These are phyloP conservation scores for Colletotrichum zoysiae DNA, from an alignment of 2,329 filamentous ascomycete species.

Conservation along the genomic window DNA sequence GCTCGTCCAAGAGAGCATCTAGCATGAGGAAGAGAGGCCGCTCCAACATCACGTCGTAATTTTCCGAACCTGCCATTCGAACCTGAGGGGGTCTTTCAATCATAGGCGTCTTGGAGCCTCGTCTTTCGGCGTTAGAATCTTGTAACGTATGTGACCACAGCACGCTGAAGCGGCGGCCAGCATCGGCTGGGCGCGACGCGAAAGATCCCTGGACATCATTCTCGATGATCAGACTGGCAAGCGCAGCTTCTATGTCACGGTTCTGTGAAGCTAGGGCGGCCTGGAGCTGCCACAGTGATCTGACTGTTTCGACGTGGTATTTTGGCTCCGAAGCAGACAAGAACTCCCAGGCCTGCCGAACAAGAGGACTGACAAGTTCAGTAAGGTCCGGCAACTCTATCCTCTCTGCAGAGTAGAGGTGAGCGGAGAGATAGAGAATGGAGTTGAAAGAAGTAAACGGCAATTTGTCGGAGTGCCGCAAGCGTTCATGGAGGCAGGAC, in stretches of 20 bases:
- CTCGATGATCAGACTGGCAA: constrained; percentile 76
- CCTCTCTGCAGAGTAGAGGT: constrained; percentile 66
- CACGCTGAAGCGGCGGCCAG: constrained; percentile 77
- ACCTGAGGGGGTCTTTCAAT: constrained; percentile 51
- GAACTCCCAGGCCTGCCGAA: constrained; percentile 81
- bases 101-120: constrained; percentile 55
- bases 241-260: constrained; percentile 83
- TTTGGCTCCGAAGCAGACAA: constrained; percentile 87
- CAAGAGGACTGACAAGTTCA: constrained; percentile 75
- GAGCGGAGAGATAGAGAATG: constrained; percentile 68
- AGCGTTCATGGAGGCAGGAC: constrained; percentile 62
- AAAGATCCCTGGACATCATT: constrained; percentile 62
- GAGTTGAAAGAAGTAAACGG: constrained; percentile 70
- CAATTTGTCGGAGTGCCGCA: constrained; percentile 55
- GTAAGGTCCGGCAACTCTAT: constrained; percentile 67
- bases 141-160: constrained; percentile 86
- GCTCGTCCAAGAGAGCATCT: constrained; percentile 80
- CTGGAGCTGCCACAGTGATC: constrained; percentile 88
- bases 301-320: constrained; percentile 93
- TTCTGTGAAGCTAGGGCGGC: constrained; percentile 74
- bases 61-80: constrained; percentile 67
- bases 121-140: constrained; percentile 59
- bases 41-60: constrained; percentile 81
- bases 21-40: constrained; percentile 85
- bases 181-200: constrained; percentile 65